Evolutionary conservation across 2,329 filamentous ascomycete species (phyloP), one percentile per base, ranked within the genome.

Genomic region (Periglandula ipomoeae): DNA sequence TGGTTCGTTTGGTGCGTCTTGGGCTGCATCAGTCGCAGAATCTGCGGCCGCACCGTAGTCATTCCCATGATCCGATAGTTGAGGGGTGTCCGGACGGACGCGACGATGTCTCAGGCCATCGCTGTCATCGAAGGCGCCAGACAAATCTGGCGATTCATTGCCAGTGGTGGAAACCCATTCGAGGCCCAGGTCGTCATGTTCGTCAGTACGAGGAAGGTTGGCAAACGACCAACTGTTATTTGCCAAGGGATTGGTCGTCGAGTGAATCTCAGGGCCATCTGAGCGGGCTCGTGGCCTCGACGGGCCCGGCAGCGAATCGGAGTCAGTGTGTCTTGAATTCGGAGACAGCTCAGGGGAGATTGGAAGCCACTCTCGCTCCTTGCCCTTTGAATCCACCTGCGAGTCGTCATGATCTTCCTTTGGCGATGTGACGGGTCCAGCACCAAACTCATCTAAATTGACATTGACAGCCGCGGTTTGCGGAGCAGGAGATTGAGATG

Each of bases 171-270:
- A 11, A 37, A 46, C 26, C 23, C 30, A 39, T 5, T 30, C 39
- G 10, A 40, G 24, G 13, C 53, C 48, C 15, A 42, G 35, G n/a
- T 55, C 37, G 11, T 55, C 50, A 15, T 40, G 32, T n/a, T 56
- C 43, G 4, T 49, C 47, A 34, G 61, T 52, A 10, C 57, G 45
- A 19, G 66, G 62, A 7, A 77, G 52, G 22, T 64, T 65, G 4
- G 69, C 66, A 55, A 82, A 83, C 0, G 72, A 73, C 81, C 80
- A 84, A 55, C 67, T 82, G 53, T 81, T 81, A 58, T 78, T 78
- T 1, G 72, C 79, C 15, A 83, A 59, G 0, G 75, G 74, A 45
- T 79, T 75, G 47, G 73, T 65, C 2, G 63, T 62, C 8, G 69
- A 64, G 4, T 65, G 66, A 5, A 62, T 58, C 39, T 67, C 68